phyloP scores from a whole-genome alignment of 1,284 basidiomycete genomes.

The Ceratobasidium papillatum region DNA sequence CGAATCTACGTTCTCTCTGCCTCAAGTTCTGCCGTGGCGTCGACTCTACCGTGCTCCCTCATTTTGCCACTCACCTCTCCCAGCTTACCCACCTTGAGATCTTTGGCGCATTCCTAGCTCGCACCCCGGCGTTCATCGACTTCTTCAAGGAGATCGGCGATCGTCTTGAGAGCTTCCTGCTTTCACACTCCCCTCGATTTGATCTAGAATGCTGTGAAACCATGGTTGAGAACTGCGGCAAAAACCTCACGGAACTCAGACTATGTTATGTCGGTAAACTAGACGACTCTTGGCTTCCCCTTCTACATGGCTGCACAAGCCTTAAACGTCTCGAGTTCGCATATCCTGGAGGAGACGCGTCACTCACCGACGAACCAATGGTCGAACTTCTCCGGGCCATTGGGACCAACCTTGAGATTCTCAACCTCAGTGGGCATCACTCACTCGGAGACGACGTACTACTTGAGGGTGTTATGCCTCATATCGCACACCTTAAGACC shows the following conservation, averaged over 20 bases:
- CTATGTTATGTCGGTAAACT: slow-evolving; percentile 83
- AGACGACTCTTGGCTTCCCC: slow-evolving; percentile 67
- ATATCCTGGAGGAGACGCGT: slow-evolving; percentile 55
- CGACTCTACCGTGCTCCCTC: slow-evolving; percentile 69
- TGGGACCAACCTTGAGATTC: slow-evolving; percentile 61
- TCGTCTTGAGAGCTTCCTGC: slow-evolving; percentile 73
- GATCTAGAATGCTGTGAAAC: slow-evolving; percentile 73
- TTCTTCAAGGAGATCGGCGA: slow-evolving; percentile 76
- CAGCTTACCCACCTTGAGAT: slow-evolving; percentile 79
- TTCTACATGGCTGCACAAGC: slow-evolving; percentile 60
- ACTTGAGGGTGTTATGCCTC: slow-evolving; percentile 65
- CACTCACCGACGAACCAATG: slow-evolving; percentile 68
- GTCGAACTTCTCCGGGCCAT: slow-evolving; percentile 62
- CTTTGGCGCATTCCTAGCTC: slow-evolving; percentile 89
- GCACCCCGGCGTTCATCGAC: slow-evolving; percentile 74
- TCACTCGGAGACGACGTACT: slow-evolving; percentile 68
- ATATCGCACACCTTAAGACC: slow-evolving; percentile 62
- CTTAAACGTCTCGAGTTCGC: slow-evolving; percentile 70
- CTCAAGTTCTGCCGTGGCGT: slow-evolving; percentile 91
- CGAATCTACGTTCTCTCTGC: slow-evolving; percentile 76
- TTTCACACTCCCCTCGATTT: slow-evolving; percentile 90
- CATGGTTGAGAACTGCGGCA: slow-evolving; percentile 69
- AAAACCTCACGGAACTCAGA: slow-evolving; percentile 72
- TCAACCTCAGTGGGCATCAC: slow-evolving; percentile 73
- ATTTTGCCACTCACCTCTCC: slow-evolving; percentile 72